Percentiles rank a stretch among this genome's conserved stretches.
These are phyloP conservation scores for Mariannaea sp. DNA, from an alignment of 2,329 filamentous ascomycete species.

Conservation along the genomic window DNA sequence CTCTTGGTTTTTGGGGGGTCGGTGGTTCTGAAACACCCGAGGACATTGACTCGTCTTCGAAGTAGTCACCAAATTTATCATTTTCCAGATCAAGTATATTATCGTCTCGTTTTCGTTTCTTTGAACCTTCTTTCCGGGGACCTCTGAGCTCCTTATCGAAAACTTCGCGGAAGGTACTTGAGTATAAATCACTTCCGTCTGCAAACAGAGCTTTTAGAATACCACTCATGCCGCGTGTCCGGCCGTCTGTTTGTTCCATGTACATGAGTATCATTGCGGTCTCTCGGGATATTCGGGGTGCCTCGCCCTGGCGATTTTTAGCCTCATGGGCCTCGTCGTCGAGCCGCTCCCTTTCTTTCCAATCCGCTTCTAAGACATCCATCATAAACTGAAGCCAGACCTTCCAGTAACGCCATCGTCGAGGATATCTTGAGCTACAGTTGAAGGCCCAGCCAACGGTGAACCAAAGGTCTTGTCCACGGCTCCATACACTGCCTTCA, in stretches of 20 bases:
- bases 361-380: constrained; percentile 75
- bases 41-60: constrained; percentile 60
- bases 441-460: constrained; percentile 92
- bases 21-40: constrained; percentile 53
- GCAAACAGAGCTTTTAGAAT: constrained; percentile 71
- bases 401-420: constrained; percentile 82
- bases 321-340: constrained; percentile 46
- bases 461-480: constrained; percentile 88
- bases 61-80: constrained; percentile 64
- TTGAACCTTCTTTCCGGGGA: constrained; percentile 47
- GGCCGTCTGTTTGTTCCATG: constrained; percentile 52
- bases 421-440: constrained; percentile 74
- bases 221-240: constrained; percentile 53
- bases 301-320: constrained; percentile 28
- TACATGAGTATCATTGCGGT: constrained; percentile 67
- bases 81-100: constrained; percentile 61
- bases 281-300: constrained; percentile 44
- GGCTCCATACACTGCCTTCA: constrained; percentile 70
- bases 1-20: constrained; percentile 48
- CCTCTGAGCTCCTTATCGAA: constrained; percentile 66
- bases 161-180: constrained; percentile 65
- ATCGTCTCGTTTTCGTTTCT: constrained; percentile 55
- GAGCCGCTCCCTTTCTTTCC: constrained; percentile 59
- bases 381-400: constrained; percentile 81
- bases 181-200: constrained; percentile 60